These are phyloP conservation scores for Zoysia matrella DNA, from an alignment of 202 grass and related monocot genomes.

Conservation along the genomic window DNA sequence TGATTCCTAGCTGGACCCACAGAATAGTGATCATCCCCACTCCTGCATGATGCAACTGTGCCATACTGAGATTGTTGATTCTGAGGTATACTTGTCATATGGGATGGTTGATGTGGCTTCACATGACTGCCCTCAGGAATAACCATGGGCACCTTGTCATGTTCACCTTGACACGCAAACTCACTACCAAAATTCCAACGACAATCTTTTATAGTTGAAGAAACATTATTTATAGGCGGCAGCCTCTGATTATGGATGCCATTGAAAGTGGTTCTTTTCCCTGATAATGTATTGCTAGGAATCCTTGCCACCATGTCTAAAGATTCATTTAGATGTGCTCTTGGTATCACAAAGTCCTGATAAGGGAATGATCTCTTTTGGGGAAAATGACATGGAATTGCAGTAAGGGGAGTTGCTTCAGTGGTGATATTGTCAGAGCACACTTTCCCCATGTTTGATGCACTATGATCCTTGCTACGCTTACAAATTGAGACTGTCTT, in stretches of 20 bases:
- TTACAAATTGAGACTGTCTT: slow-evolving; percentile 64
- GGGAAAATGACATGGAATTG: slow-evolving; percentile 36
- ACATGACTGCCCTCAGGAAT: slow-evolving; percentile 30
- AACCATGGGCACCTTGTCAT: slow-evolving; percentile 27
- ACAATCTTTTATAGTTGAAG: slow-evolving; percentile 36
- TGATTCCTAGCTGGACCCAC: slow-evolving; percentile 40
- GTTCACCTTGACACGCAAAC: slow-evolving; percentile 39
- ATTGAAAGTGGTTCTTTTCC: slow-evolving; percentile 26
- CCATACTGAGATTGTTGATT: slow-evolving; percentile 32
- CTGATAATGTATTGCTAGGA: slow-evolving; percentile 6
- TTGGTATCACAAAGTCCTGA: slow-evolving; percentile 40
- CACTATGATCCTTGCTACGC: slow-evolving; percentile 43
- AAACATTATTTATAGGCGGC: slow-evolving; percentile 24
- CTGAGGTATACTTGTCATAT: slow-evolving; percentile 20
- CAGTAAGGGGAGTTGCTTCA: slow-evolving; percentile 9
- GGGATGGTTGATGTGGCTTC: slow-evolving; percentile 21
- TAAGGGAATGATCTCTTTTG: slow-evolving; percentile 39
- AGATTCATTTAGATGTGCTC: slow-evolving; percentile 19
- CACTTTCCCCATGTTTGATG: slow-evolving; percentile 37
- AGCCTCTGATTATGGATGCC: slow-evolving; percentile 31
- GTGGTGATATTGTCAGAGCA: slow-evolving; percentile 31
- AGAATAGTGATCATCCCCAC: slow-evolving; percentile 34
- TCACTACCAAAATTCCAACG: slow-evolving; percentile 48
- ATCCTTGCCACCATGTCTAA: slow-evolving; percentile 37
- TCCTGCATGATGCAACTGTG: slow-evolving; percentile 35